Percentiles rank a stretch among this genome's conserved stretches.
Evolutionary conservation across 345 rosid genomes (phyloP).

Genomic region (Laguncularia racemosa): DNA sequence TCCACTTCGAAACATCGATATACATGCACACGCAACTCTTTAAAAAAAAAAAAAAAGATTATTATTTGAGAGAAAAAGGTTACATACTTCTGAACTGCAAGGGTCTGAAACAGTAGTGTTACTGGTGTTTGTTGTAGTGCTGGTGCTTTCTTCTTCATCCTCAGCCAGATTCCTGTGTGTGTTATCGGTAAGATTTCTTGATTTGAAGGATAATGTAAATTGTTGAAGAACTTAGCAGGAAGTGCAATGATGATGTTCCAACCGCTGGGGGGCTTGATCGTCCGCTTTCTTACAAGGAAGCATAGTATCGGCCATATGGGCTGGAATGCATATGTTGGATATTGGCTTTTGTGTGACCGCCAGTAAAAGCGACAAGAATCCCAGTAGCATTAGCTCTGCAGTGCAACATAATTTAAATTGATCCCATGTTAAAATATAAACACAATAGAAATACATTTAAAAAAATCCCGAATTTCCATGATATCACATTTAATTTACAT

Average conservation of each 20-base stretch:
- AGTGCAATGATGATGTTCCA: no score
- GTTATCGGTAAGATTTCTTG: neutral
- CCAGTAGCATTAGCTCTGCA: constrained; percentile 58
- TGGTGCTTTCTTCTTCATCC: neutral
- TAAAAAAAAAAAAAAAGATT: no score
- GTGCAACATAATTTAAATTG: no score
- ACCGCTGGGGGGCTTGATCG: neutral
- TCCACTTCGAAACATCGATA: neutral
- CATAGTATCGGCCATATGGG: constrained; percentile 34
- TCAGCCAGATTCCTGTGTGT: neutral
- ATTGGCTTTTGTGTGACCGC: constrained; percentile 36
- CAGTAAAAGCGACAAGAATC: constrained; percentile 59
- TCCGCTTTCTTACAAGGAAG: constrained; percentile 43
- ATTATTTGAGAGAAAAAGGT: no score
- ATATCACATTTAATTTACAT: neutral
- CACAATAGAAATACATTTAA: no score
- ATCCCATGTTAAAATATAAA: no score
- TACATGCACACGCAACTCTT: neutral
- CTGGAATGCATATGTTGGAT: constrained; percentile 51
- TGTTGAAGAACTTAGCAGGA: no score
- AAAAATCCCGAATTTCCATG: neutral
- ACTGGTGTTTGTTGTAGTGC: neutral
- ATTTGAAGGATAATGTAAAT: neutral
- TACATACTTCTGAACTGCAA: constrained; percentile 3
- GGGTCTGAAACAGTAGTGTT: constrained; percentile 1